Conservation (phyloP, 2,329 filamentous ascomycete genomes). For the Fusarium nurragi region DNA sequence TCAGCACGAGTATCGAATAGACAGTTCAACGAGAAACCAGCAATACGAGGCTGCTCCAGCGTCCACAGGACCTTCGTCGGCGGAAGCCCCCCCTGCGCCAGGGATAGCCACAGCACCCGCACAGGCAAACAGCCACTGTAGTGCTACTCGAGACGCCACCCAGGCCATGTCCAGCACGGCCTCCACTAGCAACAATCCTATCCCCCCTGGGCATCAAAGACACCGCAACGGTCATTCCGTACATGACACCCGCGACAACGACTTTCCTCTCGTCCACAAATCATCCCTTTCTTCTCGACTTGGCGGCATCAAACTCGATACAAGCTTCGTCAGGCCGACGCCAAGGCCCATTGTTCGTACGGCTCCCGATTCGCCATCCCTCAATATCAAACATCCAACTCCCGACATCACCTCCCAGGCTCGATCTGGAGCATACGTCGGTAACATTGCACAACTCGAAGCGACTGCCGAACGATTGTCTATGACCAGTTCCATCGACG, state of each 20-base stretch:
- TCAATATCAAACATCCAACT: constrained; percentile 65
- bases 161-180: constrained; percentile 32
- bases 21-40: constrained; percentile 14
- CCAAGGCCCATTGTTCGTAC: constrained; percentile 60
- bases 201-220: constrained; percentile 40
- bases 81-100: constrained; percentile 24
- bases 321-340: constrained; percentile 52
- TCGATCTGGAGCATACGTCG: constrained; percentile 68
- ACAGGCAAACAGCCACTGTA: constrained; percentile 35
- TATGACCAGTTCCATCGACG: constrained; percentile 77
- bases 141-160: constrained; percentile 34
- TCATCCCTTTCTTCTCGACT: constrained; percentile 45
- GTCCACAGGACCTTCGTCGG: constrained; percentile 27
- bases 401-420: constrained; percentile 65
- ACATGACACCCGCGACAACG: constrained; percentile 29
- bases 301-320: constrained; percentile 57
- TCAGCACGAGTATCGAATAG: constrained; percentile 23
- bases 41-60: constrained; percentile 41
- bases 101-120: constrained; percentile 33
- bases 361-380: constrained; percentile 55
- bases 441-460: constrained; percentile 78
- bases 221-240: constrained; percentile 33
- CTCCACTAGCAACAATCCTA: constrained; percentile 31
- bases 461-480: constrained; percentile 79
- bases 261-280: constrained; percentile 20